Conservation (phyloP, 257 asterid genomes). For the Buddleja alternifolia region DNA sequence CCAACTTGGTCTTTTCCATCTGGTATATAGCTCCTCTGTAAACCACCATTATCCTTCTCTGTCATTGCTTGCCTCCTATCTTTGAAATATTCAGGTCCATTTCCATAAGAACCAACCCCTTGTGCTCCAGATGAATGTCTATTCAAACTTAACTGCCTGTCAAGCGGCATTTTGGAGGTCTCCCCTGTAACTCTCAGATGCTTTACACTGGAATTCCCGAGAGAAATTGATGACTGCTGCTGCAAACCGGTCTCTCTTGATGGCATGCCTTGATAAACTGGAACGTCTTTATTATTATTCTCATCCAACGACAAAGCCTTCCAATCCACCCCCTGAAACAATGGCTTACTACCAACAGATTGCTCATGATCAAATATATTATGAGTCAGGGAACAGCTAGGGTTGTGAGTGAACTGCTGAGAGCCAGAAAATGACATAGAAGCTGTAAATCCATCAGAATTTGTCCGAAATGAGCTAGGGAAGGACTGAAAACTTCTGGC, state of each 20-base stretch:
- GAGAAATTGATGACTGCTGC: slow-evolving; percentile 62
- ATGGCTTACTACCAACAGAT: slow-evolving; percentile 88
- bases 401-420: slow-evolving; percentile 94
- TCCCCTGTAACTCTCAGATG: slow-evolving; percentile 49
- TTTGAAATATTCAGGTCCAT: slow-evolving; percentile 54
- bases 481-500: slow-evolving; percentile 85
- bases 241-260: slow-evolving; percentile 55
- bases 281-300: slow-evolving; percentile 62
- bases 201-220: slow-evolving; percentile 53
- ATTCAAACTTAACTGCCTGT: slow-evolving; percentile 59
- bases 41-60: slow-evolving; percentile 58
- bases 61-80: slow-evolving; percentile 46
- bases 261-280: slow-evolving; percentile 49
- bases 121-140: slow-evolving; percentile 54
- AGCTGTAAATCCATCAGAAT: slow-evolving; percentile 88
- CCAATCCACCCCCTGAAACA: slow-evolving; percentile 98
- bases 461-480: slow-evolving; percentile 79
- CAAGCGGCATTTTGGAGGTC: slow-evolving; percentile 60
- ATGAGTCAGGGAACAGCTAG: slow-evolving; percentile 90
- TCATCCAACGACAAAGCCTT: slow-evolving; percentile 82
- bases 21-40: slow-evolving; percentile 43
- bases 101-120: slow-evolving; percentile 61
- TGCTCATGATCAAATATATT: slow-evolving; percentile 77
- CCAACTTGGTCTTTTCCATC: slow-evolving; percentile 68
- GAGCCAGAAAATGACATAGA: slow-evolving; percentile 97